Conservation (phyloP, 352 stramenopile genomes). For the Pythium diclinum region DNA sequence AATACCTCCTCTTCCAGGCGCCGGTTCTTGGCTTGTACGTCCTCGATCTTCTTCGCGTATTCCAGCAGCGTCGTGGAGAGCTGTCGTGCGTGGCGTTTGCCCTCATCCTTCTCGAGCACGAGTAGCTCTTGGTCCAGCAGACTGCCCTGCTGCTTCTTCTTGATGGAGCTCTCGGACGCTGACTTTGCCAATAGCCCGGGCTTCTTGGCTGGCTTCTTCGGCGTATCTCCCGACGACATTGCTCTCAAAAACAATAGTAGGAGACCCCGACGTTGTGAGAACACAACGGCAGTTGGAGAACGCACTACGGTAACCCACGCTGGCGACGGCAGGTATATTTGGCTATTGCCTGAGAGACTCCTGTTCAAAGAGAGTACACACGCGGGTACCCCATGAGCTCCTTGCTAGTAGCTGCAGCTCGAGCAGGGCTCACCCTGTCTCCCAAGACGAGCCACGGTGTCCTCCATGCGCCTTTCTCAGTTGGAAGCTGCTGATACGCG, state of each 20-base stretch:
- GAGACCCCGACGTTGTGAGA: too few species aligned
- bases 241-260: neutral
- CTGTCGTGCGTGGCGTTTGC: conserved; percentile 66
- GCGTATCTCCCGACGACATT: conserved; percentile 15
- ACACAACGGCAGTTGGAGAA: too few species aligned
- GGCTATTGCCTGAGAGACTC: neutral
- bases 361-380: neutral
- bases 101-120: conserved; percentile 64
- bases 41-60: conserved; percentile 76
- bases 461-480: neutral
- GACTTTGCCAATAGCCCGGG: conserved; percentile 20
- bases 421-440: too few species aligned
- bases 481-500: neutral
- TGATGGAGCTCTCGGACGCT: conserved; percentile 32
- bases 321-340: neutral
- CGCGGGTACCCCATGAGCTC: too few species aligned
- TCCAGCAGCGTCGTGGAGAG: conserved; percentile 61
- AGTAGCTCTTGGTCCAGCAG: conserved; percentile 70
- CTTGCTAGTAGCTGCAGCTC: too few species aligned
- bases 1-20: conserved; percentile 71
- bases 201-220: conserved; percentile 16
- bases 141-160: conserved; percentile 44
- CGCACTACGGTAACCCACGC: too few species aligned
- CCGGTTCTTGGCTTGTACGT: conserved; percentile 74
- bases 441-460: too few species aligned